These are phyloP conservation scores for Oryza nivara DNA, from an alignment of 176 grass and related monocot genomes.

Conservation along the genomic window DNA sequence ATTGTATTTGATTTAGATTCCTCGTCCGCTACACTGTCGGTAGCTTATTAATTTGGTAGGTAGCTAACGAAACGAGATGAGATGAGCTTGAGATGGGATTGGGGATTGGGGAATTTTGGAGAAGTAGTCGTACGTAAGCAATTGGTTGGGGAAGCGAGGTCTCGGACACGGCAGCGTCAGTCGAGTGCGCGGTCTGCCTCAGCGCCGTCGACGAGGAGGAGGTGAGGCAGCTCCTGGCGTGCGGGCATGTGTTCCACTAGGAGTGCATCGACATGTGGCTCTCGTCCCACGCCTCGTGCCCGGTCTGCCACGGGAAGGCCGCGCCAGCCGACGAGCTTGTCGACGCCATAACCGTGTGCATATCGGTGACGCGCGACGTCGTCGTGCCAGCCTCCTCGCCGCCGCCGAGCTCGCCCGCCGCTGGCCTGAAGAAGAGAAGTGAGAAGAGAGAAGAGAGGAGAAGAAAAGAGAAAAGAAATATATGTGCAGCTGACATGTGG, in stretches of 20 bases:
- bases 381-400: background rate
- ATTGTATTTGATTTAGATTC: too few relatives aligned
- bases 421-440: too few relatives aligned
- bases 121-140: conserved; percentile 7
- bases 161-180: background rate
- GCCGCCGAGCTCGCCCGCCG: too few relatives aligned
- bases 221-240: conserved; percentile 57
- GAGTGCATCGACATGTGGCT: conserved; percentile 75
- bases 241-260: conserved; percentile 64
- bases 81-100: background rate
- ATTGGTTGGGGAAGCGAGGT: background rate
- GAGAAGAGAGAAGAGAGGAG: too few relatives aligned
- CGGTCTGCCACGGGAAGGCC: conserved; percentile 57
- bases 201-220: conserved; percentile 56
- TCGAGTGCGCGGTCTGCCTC: conserved; percentile 73
- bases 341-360: background rate
- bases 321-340: conserved; percentile 29
- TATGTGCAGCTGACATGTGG: too few relatives aligned
- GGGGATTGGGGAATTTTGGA: too few relatives aligned
- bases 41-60: too few relatives aligned
- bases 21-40: too few relatives aligned
- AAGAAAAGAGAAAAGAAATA: too few relatives aligned
- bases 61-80: too few relatives aligned
- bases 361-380: background rate
- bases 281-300: conserved; percentile 57